Conservation (phyloP, 345 rosid genomes). For the Mangifera indica region DNA sequence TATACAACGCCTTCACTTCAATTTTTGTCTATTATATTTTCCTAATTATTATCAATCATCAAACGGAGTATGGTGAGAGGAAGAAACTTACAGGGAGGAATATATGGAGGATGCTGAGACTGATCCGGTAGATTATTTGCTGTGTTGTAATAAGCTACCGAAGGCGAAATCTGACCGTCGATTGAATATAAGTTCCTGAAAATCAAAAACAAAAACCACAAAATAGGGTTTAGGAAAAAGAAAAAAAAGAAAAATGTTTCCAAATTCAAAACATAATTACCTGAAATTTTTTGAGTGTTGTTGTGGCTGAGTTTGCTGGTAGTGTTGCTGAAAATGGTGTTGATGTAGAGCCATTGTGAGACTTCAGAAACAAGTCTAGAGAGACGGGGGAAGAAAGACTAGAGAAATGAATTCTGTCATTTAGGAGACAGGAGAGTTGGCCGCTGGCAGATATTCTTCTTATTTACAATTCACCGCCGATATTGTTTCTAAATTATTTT, state of each 20-base stretch:
- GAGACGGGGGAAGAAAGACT: neutral
- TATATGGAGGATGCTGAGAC: constrained; percentile 78
- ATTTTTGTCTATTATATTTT: neutral
- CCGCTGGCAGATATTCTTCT: constrained; percentile 20
- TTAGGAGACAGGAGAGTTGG: constrained; percentile 21
- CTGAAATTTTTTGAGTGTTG: constrained; percentile 54
- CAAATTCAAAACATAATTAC: constrained; percentile 21
- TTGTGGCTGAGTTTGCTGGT: constrained; percentile 36
- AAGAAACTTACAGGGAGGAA: constrained; percentile 65
- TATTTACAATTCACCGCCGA: constrained; percentile 10
- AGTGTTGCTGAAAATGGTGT: constrained; percentile 45
- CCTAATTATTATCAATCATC: neutral
- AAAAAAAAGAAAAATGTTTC: neutral
- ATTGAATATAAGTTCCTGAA: constrained; percentile 46
- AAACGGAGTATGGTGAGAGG: constrained; percentile 4
- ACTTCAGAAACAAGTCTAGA: constrained; percentile 10
- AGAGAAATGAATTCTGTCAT: neutral
- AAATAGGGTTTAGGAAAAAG: constrained; percentile 27
- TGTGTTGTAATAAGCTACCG: constrained; percentile 35
- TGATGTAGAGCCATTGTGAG: constrained; percentile 60
- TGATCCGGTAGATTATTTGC: constrained; percentile 48
- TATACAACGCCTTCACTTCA: neutral
- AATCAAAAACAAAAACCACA: neutral
- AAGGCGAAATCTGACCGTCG: constrained; percentile 55
- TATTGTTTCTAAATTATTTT: neutral